phyloP scores from a whole-genome alignment of 2,329 filamentous ascomycete species.

The Fusarium brachygibbosum region DNA sequence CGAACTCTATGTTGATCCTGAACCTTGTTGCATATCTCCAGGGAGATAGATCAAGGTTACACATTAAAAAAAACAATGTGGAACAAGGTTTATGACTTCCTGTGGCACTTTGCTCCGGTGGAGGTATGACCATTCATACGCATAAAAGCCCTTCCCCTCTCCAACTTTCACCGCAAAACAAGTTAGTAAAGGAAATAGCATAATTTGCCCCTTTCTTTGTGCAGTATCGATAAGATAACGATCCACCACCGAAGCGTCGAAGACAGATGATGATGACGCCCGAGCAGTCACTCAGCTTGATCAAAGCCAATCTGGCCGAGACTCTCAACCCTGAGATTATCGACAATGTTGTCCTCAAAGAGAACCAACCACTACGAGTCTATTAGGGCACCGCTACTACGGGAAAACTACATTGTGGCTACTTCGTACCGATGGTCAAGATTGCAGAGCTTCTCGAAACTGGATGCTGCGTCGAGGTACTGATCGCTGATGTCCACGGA shows the following conservation, averaged over 20 bases:
- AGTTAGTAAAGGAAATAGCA: no score
- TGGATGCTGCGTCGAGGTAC: background rate
- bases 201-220: no score
- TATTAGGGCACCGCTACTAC: slow-evolving; percentile 19
- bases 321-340: background rate
- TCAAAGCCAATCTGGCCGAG: slow-evolving; percentile 12
- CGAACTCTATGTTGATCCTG: no score
- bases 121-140: no score
- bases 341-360: background rate
- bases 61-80: no score
- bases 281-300: background rate
- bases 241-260: background rate
- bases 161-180: no score
- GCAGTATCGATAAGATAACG: no score
- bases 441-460: slow-evolving; percentile 7
- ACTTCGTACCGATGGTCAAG: slow-evolving; percentile 7
- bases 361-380: rapidly evolving
- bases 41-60: no score
- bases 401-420: slow-evolving; percentile 12
- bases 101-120: no score
- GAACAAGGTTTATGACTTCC: no score
- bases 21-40: no score
- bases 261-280: background rate
- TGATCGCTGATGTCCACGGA: slow-evolving; percentile 1
- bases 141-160: no score